Evolutionary conservation across 257 asterid species (phyloP).

Genomic region (Vinca minor): DNA sequence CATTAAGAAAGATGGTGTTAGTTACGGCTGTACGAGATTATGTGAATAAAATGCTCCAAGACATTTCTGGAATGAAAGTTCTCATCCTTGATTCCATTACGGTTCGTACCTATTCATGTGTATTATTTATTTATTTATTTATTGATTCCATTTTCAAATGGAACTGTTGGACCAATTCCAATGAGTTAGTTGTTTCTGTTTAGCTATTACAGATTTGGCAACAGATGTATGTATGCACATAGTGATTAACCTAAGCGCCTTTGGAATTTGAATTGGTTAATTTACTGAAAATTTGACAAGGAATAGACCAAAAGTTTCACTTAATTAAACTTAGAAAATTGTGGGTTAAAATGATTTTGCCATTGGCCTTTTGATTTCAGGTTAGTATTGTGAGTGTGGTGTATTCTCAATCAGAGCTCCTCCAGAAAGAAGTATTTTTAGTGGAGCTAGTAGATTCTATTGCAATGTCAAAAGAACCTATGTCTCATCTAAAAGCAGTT

Average conservation of each 20-base stretch:
- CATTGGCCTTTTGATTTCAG: constrained; percentile 32
- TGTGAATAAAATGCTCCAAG: constrained; percentile 79
- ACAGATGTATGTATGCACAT: not conserved
- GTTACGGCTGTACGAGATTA: constrained; percentile 65
- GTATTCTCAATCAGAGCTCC: constrained; percentile 93
- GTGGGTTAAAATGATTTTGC: not conserved
- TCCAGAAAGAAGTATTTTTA: constrained; percentile 90
- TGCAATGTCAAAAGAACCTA: constrained; percentile 86
- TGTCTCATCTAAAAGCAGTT: constrained; percentile 96
- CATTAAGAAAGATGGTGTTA: constrained; percentile 59
- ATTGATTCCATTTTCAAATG: too few relatives aligned
- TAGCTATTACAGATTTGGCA: not conserved
- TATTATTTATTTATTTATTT: too few relatives aligned
- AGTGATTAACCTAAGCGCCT: not conserved
- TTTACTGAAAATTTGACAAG: not conserved
- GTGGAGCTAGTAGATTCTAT: constrained; percentile 91
- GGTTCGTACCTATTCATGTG: too few relatives aligned
- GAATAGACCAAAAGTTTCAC: not conserved
- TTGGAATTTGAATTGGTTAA: not conserved
- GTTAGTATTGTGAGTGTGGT: constrained; percentile 88
- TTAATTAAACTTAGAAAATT: not conserved
- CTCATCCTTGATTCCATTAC: constrained; percentile 86
- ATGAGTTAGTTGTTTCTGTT: not conserved
- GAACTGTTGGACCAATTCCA: not conserved
- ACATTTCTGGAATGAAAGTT: constrained; percentile 96